Percentiles rank a stretch among this genome's conserved stretches.
phyloP scores from a whole-genome alignment of 202 grass and related monocot species.

The Saccharum hybrid region DNA sequence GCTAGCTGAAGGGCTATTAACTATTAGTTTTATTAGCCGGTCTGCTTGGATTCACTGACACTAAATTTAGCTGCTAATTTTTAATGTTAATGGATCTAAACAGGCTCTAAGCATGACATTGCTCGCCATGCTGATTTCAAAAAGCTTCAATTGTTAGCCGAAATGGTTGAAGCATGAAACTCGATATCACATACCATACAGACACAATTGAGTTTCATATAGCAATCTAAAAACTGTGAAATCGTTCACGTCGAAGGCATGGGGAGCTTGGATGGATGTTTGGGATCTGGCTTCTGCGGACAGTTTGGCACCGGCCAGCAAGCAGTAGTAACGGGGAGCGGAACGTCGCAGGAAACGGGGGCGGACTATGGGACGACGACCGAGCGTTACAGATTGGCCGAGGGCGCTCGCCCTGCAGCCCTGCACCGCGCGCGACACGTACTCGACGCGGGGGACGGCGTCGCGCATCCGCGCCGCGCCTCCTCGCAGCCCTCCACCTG shows the following conservation, averaged over 20 bases:
- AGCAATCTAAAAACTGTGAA: background rate
- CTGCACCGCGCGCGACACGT: background rate
- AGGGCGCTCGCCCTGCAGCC: background rate
- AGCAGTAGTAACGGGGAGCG: too few relatives aligned
- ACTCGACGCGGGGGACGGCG: too few relatives aligned
- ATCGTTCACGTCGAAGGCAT: background rate
- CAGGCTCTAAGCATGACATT: too few relatives aligned
- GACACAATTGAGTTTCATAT: too few relatives aligned
- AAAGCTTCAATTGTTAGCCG: background rate
- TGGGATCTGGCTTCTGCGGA: background rate
- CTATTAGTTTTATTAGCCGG: too few relatives aligned
- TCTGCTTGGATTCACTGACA: too few relatives aligned
- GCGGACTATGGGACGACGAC: background rate
- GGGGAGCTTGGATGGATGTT: background rate
- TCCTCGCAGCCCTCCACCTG: constrained; percentile 43
- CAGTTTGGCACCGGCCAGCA: background rate
- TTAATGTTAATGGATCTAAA: too few relatives aligned
- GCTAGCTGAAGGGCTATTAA: too few relatives aligned
- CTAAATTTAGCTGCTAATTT: too few relatives aligned
- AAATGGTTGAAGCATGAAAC: background rate
- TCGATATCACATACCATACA: background rate
- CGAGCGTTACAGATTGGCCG: background rate
- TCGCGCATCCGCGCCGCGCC: too few relatives aligned
- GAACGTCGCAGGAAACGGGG: too few relatives aligned
- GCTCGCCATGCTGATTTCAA: too few relatives aligned